These are phyloP conservation scores for Claviceps pusilla DNA, from an alignment of 2,329 filamentous ascomycete genomes.

Conservation along the genomic window DNA sequence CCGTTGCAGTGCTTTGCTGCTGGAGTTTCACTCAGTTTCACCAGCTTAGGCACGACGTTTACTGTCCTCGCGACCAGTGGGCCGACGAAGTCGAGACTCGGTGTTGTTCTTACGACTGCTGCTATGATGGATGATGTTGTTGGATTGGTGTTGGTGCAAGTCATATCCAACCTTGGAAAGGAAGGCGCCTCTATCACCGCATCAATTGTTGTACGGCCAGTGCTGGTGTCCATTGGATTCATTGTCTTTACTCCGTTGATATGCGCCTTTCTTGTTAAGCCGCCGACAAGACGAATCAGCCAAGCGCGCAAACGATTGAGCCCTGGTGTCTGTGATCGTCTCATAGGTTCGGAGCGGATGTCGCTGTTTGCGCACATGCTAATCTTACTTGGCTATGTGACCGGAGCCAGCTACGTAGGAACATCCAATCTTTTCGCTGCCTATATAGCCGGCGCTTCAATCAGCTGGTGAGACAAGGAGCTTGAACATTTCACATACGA, in stretches of 20 bases:
- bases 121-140: conserved; percentile 75
- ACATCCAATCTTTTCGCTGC: conserved; percentile 49
- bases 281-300: conserved; percentile 23
- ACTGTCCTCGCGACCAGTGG: conserved; percentile 34
- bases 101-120: conserved; percentile 53
- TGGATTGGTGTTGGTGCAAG: conserved; percentile 60
- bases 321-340: conserved; percentile 9
- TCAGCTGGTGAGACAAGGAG: conserved; percentile 44
- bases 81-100: conserved; percentile 27
- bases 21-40: conserved; percentile 59
- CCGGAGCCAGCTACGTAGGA: conserved; percentile 41
- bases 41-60: conserved; percentile 56
- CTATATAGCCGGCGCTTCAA: conserved; percentile 43
- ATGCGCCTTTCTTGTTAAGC: conserved; percentile 30
- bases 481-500: conserved; percentile 10
- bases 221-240: conserved; percentile 36
- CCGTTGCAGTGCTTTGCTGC: conserved; percentile 53
- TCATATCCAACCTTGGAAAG: conserved; percentile 50
- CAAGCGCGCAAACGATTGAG: conserved; percentile 11
- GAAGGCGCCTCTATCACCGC: conserved; percentile 13
- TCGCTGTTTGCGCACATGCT: conserved; percentile 32
- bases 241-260: conserved; percentile 29
- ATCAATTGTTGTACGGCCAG: conserved; percentile 26
- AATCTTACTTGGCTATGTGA: conserved; percentile 33
- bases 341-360: conserved; percentile 18